These are phyloP conservation scores for Fusarium sp. DNA, from an alignment of 2,329 filamentous ascomycete genomes.

Conservation along the genomic window DNA sequence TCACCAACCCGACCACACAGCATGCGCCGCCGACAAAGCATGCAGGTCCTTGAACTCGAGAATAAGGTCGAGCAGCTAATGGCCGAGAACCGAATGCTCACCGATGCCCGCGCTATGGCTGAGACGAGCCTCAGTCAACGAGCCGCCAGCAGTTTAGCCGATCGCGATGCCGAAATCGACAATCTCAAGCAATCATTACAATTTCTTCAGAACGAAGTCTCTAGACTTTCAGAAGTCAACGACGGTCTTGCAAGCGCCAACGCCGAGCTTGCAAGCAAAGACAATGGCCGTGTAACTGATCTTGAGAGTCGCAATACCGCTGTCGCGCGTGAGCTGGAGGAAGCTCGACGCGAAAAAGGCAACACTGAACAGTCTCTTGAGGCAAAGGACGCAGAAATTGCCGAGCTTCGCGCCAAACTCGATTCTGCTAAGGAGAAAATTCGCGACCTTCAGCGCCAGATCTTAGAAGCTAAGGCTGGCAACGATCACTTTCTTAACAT, in stretches of 20 bases:
- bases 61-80: constrained; percentile 82
- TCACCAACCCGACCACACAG: constrained; percentile 95
- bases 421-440: constrained; percentile 74
- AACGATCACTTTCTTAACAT: constrained; percentile 80
- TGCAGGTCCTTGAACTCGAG: constrained; percentile 95
- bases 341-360: constrained; percentile 70
- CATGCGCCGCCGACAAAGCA: constrained; percentile 96
- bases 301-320: constrained; percentile 74
- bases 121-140: constrained; percentile 73
- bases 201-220: constrained; percentile 83
- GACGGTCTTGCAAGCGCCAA: constrained; percentile 81
- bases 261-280: constrained; percentile 76
- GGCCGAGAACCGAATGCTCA: constrained; percentile 83
- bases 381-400: constrained; percentile 86
- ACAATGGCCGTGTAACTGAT: constrained; percentile 74
- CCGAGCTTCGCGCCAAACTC: constrained; percentile 79
- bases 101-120: constrained; percentile 74
- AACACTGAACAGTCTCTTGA: constrained; percentile 73
- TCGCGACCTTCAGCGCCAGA: constrained; percentile 60
- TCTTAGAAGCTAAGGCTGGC: constrained; percentile 65
- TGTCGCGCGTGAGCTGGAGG: constrained; percentile 74
- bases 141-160: constrained; percentile 75
- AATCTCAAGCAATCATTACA: constrained; percentile 80
- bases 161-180: constrained; percentile 88
- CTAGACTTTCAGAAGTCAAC: constrained; percentile 83